Percentiles rank a stretch among this genome's conserved stretches.
phyloP scores from a whole-genome alignment of 2,329 filamentous ascomycete species.

The Talaromyces sp. region DNA sequence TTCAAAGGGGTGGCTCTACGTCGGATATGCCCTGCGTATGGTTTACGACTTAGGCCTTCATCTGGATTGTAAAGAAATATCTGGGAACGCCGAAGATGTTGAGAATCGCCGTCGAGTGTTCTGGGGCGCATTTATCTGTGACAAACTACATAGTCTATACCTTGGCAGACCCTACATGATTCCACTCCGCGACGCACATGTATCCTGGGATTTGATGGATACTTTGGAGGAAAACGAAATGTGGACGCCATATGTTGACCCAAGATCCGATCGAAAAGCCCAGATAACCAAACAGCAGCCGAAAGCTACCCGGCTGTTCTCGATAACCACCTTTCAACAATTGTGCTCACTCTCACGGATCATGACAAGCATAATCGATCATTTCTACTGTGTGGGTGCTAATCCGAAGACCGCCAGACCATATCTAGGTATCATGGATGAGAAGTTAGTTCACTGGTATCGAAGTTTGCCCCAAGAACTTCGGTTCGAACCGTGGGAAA shows the following conservation, averaged over 20 bases:
- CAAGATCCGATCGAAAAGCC: background rate
- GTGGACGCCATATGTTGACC: constrained; percentile 26
- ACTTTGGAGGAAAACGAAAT: constrained; percentile 30
- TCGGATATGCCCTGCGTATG: constrained; percentile 43
- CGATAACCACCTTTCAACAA: constrained; percentile 37
- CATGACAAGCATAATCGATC: constrained; percentile 39
- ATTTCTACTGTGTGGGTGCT: constrained; percentile 33
- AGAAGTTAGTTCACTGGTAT: constrained; percentile 28
- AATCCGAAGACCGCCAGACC: constrained; percentile 26
- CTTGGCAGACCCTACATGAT: constrained; percentile 50
- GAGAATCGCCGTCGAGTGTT: constrained; percentile 32
- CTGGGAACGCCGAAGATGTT: constrained; percentile 24
- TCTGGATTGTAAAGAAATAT: constrained; percentile 30
- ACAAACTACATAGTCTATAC: constrained; percentile 56
- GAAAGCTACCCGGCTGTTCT: constrained; percentile 21
- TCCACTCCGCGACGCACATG: constrained; percentile 26
- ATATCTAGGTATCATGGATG: constrained; percentile 28
- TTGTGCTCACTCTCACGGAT: constrained; percentile 36
- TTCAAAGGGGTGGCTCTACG: constrained; percentile 40
- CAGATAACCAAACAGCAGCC: background rate
- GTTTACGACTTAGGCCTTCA: constrained; percentile 42
- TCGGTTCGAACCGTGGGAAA: background rate
- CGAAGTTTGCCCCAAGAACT: constrained; percentile 27
- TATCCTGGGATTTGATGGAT: constrained; percentile 31
- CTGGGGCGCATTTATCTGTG: constrained; percentile 36